Base-by-base conservation (phyloP, 768 basidiomycete genomes). In the Cystofilobasidium bisporidii region DNA sequence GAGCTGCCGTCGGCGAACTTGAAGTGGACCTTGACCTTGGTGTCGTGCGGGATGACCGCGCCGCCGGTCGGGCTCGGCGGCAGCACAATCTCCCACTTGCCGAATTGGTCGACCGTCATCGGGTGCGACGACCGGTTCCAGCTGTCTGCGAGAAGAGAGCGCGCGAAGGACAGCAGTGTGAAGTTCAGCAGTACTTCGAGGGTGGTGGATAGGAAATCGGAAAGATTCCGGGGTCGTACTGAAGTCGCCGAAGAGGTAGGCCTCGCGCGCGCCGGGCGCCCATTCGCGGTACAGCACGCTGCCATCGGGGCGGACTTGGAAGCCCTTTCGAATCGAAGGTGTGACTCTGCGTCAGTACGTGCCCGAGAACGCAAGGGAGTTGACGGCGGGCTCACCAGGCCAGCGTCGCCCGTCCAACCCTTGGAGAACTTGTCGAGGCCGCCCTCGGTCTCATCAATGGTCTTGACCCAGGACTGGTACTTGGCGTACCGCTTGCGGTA, bases 11-110 rank as follows among this genome's bases (percentile, higher is more conserved):
- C 80, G 0, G 87, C 85, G n/a, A 85, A 74, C 62, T 91, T 82
- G 89, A 99, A 88, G 38, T 93, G 93, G 70, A 98, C 87, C 82
- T 99, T 99, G 75, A 99, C 71, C 80, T 96, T 98, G 58, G 89
- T 87, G 77, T 97, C 90, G 77, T 99, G 96, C 26, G 87, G 86
- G 72, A 99, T 94, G 20, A 86, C 86, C 73, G 87, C 87, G 56
- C 81, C 79, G 6, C 91, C 91, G 8, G 82, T 78, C 63, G 82
- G 76, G 22, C 80, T 79, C 18, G 91, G 83, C 28, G 88, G 86
- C 2, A 98, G 68, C 40, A 79, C 82, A 61, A 91, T 85, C 76
- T 91, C 88, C 88, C 90, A 99, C 24, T 96, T 83, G 47, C 96
- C 96, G 75, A 83, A 98, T 17, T 83, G 73, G 73, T 91, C 80